Percentiles rank a stretch among this genome's conserved stretches.
phyloP scores from a whole-genome alignment of 2,329 filamentous ascomycete species.

The Mycocentrospora acerina region DNA sequence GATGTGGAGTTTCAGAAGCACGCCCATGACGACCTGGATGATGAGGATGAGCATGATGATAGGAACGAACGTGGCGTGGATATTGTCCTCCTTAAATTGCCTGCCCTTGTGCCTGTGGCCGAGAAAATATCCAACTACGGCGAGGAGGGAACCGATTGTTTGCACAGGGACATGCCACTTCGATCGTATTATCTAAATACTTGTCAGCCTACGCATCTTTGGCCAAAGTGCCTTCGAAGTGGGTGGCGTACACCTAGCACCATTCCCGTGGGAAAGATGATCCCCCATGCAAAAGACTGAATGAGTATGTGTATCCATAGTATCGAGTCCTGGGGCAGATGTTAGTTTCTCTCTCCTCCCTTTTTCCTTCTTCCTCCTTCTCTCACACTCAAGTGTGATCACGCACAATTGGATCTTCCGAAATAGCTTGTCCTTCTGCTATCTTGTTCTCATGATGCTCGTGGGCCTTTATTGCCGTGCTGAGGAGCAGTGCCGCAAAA shows the following conservation, averaged over 20 bases:
- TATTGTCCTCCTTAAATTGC: conserved; percentile 73
- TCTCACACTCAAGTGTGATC: no score
- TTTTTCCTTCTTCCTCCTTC: not conserved
- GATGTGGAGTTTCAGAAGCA: conserved; percentile 88
- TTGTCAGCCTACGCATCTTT: conserved; percentile 4
- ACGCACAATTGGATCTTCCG: conserved; percentile 38
- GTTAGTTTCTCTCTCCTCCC: conserved; percentile 12
- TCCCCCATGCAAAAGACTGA: conserved; percentile 83
- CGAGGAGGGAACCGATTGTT: conserved; percentile 70
- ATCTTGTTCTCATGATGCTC: conserved; percentile 46
- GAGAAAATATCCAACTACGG: conserved; percentile 83
- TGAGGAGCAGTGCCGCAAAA: conserved; percentile 25
- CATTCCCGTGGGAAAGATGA: conserved; percentile 94
- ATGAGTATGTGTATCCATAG: conserved; percentile 94
- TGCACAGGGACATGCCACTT: conserved; percentile 95
- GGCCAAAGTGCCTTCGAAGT: no score
- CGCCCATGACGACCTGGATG: conserved; percentile 74
- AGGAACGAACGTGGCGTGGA: conserved; percentile 79
- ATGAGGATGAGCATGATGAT: conserved; percentile 78
- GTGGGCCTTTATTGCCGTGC: conserved; percentile 35
- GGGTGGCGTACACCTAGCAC: conserved; percentile 73
- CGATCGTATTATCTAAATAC: conserved; percentile 73
- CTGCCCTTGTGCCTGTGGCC: conserved; percentile 89
- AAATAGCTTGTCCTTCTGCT: conserved; percentile 41
- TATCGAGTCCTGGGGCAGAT: conserved; percentile 63